These are phyloP conservation scores for Suillus bovinus DNA, from an alignment of 768 basidiomycete genomes.

Conservation along the genomic window DNA sequence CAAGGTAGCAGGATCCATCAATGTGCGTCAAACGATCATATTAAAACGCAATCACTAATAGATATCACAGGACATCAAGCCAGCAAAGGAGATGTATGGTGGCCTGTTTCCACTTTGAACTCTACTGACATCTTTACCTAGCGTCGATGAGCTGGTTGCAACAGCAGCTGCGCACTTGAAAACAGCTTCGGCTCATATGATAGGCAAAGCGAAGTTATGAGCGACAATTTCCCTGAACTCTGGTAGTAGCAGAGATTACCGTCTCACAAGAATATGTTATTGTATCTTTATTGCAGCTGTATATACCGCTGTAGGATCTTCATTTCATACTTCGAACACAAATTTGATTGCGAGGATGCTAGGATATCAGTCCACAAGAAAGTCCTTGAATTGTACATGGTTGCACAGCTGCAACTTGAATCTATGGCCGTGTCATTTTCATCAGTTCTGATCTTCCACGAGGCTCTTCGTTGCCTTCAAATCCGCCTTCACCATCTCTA, in stretches of 20 bases:
- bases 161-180: slow-evolving; percentile 64
- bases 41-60: slow-evolving; percentile 8
- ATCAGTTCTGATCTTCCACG: slow-evolving; percentile 81
- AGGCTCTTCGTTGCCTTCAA: slow-evolving; percentile 70
- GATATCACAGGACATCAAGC: slow-evolving; percentile 64
- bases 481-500: slow-evolving; percentile 90
- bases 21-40: slow-evolving; percentile 37
- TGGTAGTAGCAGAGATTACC: neutral
- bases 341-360: neutral
- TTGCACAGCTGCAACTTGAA: neutral
- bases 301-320: neutral
- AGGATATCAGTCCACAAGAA: slow-evolving; percentile 2
- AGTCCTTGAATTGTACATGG: slow-evolving; percentile 1
- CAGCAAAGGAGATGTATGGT: slow-evolving; percentile 82
- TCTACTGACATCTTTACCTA: slow-evolving; percentile 28
- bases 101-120: slow-evolving; percentile 4
- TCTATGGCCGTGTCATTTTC: neutral
- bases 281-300: neutral
- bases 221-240: neutral
- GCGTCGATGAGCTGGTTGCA: slow-evolving; percentile 79
- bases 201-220: slow-evolving; percentile 51
- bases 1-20: slow-evolving; percentile 71
- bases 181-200: slow-evolving; percentile 41
- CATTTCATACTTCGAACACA: neutral
- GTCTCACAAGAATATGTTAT: neutral